Base-by-base conservation (phyloP, 73 alveolate genomes). In the Paramecium caudatum region DNA sequence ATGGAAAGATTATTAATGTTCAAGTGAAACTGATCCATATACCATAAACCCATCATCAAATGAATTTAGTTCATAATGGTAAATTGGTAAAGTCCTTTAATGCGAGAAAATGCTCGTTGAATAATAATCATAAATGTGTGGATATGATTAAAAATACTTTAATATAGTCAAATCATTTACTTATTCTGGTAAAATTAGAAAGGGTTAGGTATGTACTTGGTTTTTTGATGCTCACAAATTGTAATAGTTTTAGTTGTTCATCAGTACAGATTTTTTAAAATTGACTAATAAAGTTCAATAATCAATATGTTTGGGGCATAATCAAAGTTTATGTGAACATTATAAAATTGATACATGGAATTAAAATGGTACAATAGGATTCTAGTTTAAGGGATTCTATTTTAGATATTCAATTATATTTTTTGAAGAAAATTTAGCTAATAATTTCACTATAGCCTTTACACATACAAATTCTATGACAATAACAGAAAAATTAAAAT, bases 201-300 rank as follows among this genome's bases (percentile, higher is more conserved):
- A 74, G 43, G 88, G 88, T 0, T 43, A 74, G 16, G 21, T 74
- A 9, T 74, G 88, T 16, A 21, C 88, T 12, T 74, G 88, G 88
- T 74, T 37, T 74, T 74, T 41, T 74, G 88, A 74, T 23, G 62
- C 88, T 0, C 15, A 39, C 8, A 19, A 74, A 16, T 43, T 41
- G 1, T 19, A 30, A 5, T 27, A 27, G 23, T 74, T 37, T 39
- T 16, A 43, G 9, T 74, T 74, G 13, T 37, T 3, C 1, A 21
- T 74, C 23, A 21, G 43, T 4, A 41, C 88, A 10, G 62, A 74
- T 37, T 16, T 41, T 3, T 13, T 23, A 7, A 39, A 74, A 8
- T 0, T n/a, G 1, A 25, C 62, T 15, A 10, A 63, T 43, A 19
- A 39, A 12, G 15, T 17, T 19, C 17, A 74, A 10, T 10, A 27